These are phyloP conservation scores for Dactylonectria estremocensis DNA, from an alignment of 2,329 filamentous ascomycete genomes.

Conservation along the genomic window DNA sequence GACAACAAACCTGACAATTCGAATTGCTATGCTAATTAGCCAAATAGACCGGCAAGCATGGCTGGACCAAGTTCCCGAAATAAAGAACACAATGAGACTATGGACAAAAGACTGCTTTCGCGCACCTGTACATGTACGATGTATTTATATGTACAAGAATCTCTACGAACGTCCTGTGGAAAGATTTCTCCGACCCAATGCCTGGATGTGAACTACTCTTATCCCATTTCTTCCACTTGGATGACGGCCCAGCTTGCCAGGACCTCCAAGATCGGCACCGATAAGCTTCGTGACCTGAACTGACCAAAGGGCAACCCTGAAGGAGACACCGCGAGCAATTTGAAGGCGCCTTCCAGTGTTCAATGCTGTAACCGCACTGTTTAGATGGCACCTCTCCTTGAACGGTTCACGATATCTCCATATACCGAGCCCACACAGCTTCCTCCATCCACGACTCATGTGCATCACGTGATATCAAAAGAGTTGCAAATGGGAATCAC, in stretches of 20 bases:
- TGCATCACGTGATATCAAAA: conserved; percentile 45
- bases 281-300: background rate
- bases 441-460: background rate
- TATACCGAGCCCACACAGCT: background rate
- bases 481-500: background rate
- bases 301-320: background rate
- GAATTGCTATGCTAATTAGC: conserved; percentile 52
- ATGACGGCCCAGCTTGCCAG: background rate
- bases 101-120: conserved; percentile 38
- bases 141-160: conserved; percentile 53
- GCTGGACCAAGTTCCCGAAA: conserved; percentile 73
- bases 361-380: background rate
- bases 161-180: conserved; percentile 35
- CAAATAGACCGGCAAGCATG: conserved; percentile 66
- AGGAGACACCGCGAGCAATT: background rate
- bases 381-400: too few relatives aligned
- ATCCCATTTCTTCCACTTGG: background rate
- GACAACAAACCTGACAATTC: background rate
- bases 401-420: background rate
- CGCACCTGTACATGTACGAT: conserved; percentile 51
- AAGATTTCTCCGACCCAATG: conserved; percentile 1
- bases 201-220: background rate
- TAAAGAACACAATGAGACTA: conserved; percentile 52
- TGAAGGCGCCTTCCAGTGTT: background rate
- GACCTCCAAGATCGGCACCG: background rate